Percentiles rank a stretch among this genome's conserved stretches.
Evolutionary conservation across 805 yeast species (phyloP).

Genomic region (Candida ascalaphidarum): DNA sequence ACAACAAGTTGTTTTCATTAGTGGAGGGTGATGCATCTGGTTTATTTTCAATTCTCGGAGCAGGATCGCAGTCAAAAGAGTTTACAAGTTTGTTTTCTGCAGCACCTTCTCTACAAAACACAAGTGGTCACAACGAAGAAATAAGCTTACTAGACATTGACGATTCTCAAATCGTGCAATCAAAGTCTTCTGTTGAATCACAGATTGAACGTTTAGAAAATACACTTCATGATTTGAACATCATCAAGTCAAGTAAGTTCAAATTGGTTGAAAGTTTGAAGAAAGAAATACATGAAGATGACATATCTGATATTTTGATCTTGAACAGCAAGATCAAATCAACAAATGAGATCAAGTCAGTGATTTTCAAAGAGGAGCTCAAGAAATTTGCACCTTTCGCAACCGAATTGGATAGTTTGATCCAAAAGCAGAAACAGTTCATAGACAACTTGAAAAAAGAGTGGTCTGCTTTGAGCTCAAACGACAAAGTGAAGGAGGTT

Average conservation of each 20-base stretch:
- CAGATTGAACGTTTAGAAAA: slow-evolving; percentile 46
- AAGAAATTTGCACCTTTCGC: slow-evolving; percentile 67
- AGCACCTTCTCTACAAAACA: too few relatives aligned
- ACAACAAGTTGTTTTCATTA: slow-evolving; percentile 41
- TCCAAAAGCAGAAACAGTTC: slow-evolving; percentile 53
- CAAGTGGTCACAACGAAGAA: slow-evolving; percentile 12
- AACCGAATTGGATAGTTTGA: slow-evolving; percentile 56
- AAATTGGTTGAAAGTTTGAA: slow-evolving; percentile 59
- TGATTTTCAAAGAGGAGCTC: slow-evolving; percentile 60
- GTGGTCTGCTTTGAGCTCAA: slow-evolving; percentile 20
- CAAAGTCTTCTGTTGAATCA: slow-evolving; percentile 15
- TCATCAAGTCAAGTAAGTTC: slow-evolving; percentile 55
- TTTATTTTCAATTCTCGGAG: slow-evolving; percentile 18
- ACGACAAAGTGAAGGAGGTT: slow-evolving; percentile 28
- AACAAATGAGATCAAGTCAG: slow-evolving; percentile 46
- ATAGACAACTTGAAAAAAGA: slow-evolving; percentile 21
- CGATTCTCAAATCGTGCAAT: slow-evolving; percentile 25
- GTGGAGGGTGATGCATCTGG: slow-evolving; percentile 24
- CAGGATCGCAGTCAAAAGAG: slow-evolving; percentile 34
- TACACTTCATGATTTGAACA: slow-evolving; percentile 51
- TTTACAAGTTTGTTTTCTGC: slow-evolving; percentile 23
- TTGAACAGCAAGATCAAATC: slow-evolving; percentile 50
- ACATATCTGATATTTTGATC: slow-evolving; percentile 69
- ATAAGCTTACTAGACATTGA: slow-evolving; percentile 64
- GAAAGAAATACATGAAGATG: slow-evolving; percentile 67